These are phyloP conservation scores for Cornus kousa DNA, from an alignment of 148 eudicot species.

Conservation along the genomic window DNA sequence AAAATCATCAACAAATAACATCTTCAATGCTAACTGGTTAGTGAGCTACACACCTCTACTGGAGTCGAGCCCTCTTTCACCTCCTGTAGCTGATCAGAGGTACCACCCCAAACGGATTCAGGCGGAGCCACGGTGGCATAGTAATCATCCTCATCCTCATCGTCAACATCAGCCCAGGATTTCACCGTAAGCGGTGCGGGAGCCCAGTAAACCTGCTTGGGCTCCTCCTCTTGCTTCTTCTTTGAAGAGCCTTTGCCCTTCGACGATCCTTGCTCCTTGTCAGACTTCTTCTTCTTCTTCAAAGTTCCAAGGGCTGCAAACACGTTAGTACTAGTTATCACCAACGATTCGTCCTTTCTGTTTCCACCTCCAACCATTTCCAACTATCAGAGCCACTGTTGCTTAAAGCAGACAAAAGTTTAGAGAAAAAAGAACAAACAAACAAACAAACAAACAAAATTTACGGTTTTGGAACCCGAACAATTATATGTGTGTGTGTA, in stretches of 20 bases:
- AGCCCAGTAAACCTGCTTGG: conserved; percentile 45
- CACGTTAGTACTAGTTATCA: conserved; percentile 51
- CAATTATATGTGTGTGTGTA: too few species aligned
- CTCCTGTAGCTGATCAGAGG: too few species aligned
- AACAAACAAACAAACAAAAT: too few species aligned
- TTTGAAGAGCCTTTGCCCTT: conserved; percentile 38
- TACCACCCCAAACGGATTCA: too few species aligned
- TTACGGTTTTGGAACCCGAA: too few species aligned
- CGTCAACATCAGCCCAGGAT: conserved; percentile 6
- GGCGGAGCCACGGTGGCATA: conserved; percentile 7
- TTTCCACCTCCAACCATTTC: conserved; percentile 59
- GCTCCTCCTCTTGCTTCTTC: conserved; percentile 24
- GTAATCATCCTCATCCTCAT: too few species aligned
- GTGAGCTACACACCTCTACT: conserved; percentile 40
- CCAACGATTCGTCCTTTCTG: conserved; percentile 41
- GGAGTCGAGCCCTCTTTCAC: conserved; percentile 10
- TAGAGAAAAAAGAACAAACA: too few species aligned
- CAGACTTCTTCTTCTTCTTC: conserved; percentile 54
- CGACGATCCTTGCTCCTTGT: conserved; percentile 26
- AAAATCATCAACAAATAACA: too few species aligned
- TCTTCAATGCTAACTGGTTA: neutral
- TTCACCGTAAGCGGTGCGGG: conserved; percentile 45
- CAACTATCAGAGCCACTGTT: too few species aligned
- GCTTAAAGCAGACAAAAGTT: too few species aligned
- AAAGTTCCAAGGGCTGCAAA: conserved; percentile 57